Evolutionary conservation across 305 asterid genomes (phyloP).

Genomic region (Solanum hybrid): DNA sequence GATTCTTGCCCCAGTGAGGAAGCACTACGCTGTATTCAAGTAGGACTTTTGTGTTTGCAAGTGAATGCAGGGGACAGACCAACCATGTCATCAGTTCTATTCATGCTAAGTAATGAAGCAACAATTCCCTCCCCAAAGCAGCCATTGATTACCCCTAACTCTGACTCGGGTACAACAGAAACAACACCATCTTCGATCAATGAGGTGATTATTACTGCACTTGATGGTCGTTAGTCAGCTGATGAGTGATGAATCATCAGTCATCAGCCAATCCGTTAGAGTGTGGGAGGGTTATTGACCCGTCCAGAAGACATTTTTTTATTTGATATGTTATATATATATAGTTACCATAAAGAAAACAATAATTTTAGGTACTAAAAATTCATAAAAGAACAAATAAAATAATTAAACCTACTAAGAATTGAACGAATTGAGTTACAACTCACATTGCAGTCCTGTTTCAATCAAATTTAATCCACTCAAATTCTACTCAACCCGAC

Average conservation of each 20-base stretch:
- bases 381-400: too few species aligned
- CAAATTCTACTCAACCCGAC: neutral
- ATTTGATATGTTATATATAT: too few species aligned
- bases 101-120: conserved; percentile 13
- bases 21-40: conserved; percentile 9
- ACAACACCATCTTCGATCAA: neutral
- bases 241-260: neutral
- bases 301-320: neutral
- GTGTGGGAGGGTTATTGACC: too few species aligned
- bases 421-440: too few species aligned
- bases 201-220: neutral
- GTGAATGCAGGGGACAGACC: conserved; percentile 6
- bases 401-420: neutral
- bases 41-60: conserved; percentile 17
- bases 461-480: too few species aligned
- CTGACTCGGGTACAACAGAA: neutral
- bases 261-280: too few species aligned
- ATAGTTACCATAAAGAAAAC: neutral
- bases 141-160: neutral
- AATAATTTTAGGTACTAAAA: neutral
- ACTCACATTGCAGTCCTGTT: neutral
- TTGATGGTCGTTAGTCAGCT: neutral
- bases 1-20: neutral
- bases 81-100: conserved; percentile 8
- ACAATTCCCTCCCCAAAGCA: conserved; percentile 2